phyloP scores from a whole-genome alignment of 1,139 yeast species.

The Debaryomycetaceae sp. region DNA sequence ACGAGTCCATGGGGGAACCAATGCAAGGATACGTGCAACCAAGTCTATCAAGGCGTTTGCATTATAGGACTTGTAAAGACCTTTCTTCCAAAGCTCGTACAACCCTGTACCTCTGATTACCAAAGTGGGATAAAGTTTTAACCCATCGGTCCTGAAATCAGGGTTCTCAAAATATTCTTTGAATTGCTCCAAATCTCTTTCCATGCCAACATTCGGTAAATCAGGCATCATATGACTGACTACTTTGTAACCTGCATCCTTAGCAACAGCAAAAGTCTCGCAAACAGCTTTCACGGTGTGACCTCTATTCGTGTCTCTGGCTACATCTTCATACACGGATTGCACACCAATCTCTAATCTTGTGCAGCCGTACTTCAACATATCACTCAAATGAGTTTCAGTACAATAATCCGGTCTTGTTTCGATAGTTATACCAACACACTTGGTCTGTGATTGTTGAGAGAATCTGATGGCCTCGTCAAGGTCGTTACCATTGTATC shows the following conservation, averaged over 20 bases:
- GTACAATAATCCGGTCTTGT: conserved; percentile 99
- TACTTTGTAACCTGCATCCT: conserved; percentile 97
- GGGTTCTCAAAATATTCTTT: conserved; percentile 96
- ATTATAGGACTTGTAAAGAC: conserved; percentile 88
- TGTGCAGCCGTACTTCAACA: conserved; percentile 95
- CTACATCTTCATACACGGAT: conserved; percentile 96
- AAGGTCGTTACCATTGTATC: conserved; percentile 81
- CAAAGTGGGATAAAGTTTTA: conserved; percentile 90
- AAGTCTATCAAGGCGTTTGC: conserved; percentile 92
- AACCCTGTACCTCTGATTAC: conserved; percentile 97
- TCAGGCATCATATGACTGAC: conserved; percentile 99
- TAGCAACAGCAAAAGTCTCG: conserved; percentile 91
- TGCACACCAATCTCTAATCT: conserved; percentile 97
- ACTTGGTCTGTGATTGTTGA: conserved; percentile 92
- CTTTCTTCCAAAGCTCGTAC: conserved; percentile 96
- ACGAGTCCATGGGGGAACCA: conserved; percentile 99
- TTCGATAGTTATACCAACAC: conserved; percentile 98
- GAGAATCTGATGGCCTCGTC: conserved; percentile 90
- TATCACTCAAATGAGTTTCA: conserved; percentile 89
- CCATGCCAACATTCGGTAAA: conserved; percentile 98
- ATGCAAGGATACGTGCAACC: conserved; percentile 90
- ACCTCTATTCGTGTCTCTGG: conserved; percentile 97
- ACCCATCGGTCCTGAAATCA: conserved; percentile 94
- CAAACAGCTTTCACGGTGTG: conserved; percentile 96
- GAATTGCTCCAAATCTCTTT: conserved; percentile 93